phyloP scores from a whole-genome alignment of 805 yeast genomes.

The Priceomyces haplophilus region DNA sequence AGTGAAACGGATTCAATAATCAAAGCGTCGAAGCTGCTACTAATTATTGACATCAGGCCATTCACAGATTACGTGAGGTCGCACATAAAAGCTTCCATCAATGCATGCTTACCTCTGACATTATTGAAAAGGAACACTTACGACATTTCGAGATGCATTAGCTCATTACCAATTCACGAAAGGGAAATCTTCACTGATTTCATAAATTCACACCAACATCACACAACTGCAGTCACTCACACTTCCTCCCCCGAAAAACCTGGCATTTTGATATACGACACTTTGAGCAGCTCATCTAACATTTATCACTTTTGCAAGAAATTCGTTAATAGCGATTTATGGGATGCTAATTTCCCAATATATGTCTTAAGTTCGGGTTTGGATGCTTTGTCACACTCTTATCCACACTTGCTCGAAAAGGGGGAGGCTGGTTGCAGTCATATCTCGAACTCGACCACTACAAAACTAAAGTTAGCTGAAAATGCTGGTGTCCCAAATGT shows the following conservation, averaged over 20 bases:
- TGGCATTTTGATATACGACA: constrained; percentile 47
- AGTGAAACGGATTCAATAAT: constrained; percentile 16
- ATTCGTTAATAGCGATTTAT: constrained; percentile 28
- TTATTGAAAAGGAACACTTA: constrained; percentile 73
- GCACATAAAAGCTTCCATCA: constrained; percentile 61
- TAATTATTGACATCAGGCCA: constrained; percentile 78
- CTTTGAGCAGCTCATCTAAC: constrained; percentile 33
- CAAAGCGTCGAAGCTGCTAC: constrained; percentile 8
- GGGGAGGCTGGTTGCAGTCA: constrained; percentile 11
- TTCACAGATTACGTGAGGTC: constrained; percentile 65
- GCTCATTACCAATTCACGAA: constrained; percentile 56
- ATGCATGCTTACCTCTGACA: constrained; percentile 88
- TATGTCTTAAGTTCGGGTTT: constrained; percentile 44
- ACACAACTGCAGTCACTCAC: too few relatives aligned
- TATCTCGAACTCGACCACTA: not conserved
- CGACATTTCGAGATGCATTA: constrained; percentile 58
- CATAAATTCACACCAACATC: not conserved
- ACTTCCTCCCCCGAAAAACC: too few relatives aligned
- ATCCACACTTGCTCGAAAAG: constrained; percentile 18
- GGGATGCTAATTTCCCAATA: constrained; percentile 15
- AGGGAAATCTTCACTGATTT: constrained; percentile 30
- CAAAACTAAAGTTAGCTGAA: not conserved
- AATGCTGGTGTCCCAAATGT: constrained; percentile 1
- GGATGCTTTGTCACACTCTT: constrained; percentile 25
- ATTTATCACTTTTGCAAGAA: constrained; percentile 48